Evolutionary conservation across 495 filamentous ascomycete species (phyloP).

Genomic region (Polyplosphaeria fusca): DNA sequence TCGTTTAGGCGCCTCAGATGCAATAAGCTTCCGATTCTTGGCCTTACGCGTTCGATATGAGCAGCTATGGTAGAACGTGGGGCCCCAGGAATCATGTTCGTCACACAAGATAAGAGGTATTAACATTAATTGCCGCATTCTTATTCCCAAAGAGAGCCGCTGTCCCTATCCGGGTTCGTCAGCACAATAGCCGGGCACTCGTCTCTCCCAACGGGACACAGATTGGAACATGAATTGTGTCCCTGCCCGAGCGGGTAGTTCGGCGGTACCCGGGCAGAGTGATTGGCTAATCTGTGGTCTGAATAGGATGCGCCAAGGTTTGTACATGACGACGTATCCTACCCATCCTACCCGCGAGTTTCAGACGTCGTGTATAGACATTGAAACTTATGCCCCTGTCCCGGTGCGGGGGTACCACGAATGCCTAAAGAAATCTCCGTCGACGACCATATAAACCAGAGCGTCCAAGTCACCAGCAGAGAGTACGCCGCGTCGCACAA

Average conservation of each 20-base stretch:
- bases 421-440: too few relatives aligned
- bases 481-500: neutral
- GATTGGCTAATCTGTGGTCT: neutral
- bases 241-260: neutral
- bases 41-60: too few relatives aligned
- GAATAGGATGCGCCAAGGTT: neutral
- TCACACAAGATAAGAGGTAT: neutral
- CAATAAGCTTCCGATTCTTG: too few relatives aligned
- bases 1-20: too few relatives aligned
- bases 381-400: neutral
- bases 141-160: neutral
- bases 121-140: neutral
- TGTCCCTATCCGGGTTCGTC: neutral
- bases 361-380: neutral
- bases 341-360: neutral
- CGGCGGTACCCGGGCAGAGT: neutral
- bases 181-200: neutral
- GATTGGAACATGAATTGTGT: neutral
- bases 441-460: neutral
- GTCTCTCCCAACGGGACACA: neutral
- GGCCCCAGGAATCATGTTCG: too few relatives aligned
- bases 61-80: too few relatives aligned
- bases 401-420: neutral
- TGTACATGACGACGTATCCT: neutral
- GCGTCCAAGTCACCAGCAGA: neutral